Percentiles rank a stretch among this genome's conserved stretches.
Evolutionary conservation across 2,329 filamentous ascomycete species (phyloP).

Genomic region (Pseudophaeomoniella oleicola): DNA sequence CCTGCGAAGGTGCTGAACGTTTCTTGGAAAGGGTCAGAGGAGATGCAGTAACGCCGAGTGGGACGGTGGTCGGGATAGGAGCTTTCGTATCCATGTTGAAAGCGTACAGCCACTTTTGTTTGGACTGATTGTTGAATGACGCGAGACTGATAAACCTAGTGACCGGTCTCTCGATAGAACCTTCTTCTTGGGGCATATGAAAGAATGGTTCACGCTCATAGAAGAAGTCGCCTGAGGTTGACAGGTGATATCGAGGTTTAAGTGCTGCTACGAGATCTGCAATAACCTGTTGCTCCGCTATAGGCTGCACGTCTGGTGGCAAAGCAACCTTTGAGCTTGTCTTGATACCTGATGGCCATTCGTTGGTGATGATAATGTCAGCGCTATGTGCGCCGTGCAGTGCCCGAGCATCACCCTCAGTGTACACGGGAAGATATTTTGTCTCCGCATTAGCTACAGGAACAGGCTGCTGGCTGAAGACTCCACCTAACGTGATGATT

Average conservation of each 20-base stretch:
- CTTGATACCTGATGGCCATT: conserved; percentile 68
- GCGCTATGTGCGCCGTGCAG: conserved; percentile 62
- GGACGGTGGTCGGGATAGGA: conserved; percentile 45
- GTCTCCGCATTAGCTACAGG: conserved; percentile 52
- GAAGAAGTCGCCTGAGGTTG: conserved; percentile 54
- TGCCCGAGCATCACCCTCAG: conserved; percentile 58
- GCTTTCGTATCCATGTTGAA: conserved; percentile 55
- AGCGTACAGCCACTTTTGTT: conserved; percentile 49
- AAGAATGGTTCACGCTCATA: conserved; percentile 92
- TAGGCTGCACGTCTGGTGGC: conserved; percentile 31
- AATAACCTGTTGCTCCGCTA: conserved; percentile 48
- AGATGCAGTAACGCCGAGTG: conserved; percentile 58
- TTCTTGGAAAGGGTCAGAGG: conserved; percentile 55
- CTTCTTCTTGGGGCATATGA: conserved; percentile 40
- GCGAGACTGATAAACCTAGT: conserved; percentile 89
- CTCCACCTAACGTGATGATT: conserved; percentile 74
- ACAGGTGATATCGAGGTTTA: conserved; percentile 87
- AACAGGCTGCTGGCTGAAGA: conserved; percentile 37
- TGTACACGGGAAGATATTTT: conserved; percentile 64
- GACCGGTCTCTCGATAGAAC: conserved; percentile 42
- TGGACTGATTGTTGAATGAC: conserved; percentile 56
- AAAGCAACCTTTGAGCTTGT: conserved; percentile 51
- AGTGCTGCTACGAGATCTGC: conserved; percentile 64
- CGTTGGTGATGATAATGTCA: conserved; percentile 74
- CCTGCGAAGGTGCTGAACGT: conserved; percentile 24